Percentiles rank a stretch among this genome's conserved stretches.
These are phyloP conservation scores for Chalara sp. DNA, from an alignment of 2,329 filamentous ascomycete genomes.

Conservation along the genomic window DNA sequence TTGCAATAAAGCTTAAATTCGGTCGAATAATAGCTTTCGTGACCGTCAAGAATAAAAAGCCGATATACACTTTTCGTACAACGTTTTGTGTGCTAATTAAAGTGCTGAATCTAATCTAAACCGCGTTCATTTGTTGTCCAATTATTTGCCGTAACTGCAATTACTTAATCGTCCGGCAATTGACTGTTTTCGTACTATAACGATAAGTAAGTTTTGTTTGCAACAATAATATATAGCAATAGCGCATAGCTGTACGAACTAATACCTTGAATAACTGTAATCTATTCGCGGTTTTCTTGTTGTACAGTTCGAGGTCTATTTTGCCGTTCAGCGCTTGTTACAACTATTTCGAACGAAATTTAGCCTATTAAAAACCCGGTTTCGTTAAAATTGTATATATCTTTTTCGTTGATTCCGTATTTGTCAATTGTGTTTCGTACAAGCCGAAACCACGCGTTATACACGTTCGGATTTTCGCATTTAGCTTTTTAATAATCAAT, in stretches of 20 bases:
- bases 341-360: neutral
- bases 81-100: neutral
- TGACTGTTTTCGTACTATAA: neutral
- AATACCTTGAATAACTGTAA: neutral
- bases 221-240: neutral
- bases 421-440: neutral
- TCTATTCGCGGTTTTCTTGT: neutral
- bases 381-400: neutral
- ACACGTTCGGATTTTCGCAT: neutral
- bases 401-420: neutral
- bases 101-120: conserved; percentile 1
- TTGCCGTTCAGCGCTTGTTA: neutral
- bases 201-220: neutral
- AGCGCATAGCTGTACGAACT: neutral
- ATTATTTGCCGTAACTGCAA: conserved; percentile 1
- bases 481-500: neutral
- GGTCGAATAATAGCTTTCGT: neutral
- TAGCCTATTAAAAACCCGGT: neutral
- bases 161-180: neutral
- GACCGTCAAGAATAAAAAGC: conserved; percentile 1
- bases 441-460: neutral
- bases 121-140: conserved; percentile 3
- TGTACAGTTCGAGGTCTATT: neutral
- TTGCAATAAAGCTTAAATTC: conserved; percentile 1
- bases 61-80: neutral